Percentiles rank a stretch among this genome's conserved stretches.
Conservation (phyloP, 2,329 filamentous ascomycete genomes). For the Fusarium abutilonis region DNA sequence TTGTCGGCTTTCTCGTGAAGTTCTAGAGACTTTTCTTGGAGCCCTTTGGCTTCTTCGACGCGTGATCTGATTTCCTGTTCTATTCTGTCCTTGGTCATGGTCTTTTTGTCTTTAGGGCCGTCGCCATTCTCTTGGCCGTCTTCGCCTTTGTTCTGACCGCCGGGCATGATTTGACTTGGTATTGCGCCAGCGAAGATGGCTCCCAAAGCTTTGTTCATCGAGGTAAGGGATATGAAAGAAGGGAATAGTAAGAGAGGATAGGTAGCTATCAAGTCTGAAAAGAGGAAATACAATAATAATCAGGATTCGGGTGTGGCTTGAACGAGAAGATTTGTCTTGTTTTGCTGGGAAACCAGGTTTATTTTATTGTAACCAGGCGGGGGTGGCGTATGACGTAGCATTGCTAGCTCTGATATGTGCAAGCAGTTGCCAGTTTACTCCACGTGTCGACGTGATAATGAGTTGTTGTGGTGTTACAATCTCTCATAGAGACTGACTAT, state of each 20-base stretch:
- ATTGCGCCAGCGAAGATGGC: conserved; percentile 27
- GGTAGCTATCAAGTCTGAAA: background rate
- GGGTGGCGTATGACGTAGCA: conserved; percentile 32
- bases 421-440: too few species aligned
- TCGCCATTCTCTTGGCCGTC: conserved; percentile 8
- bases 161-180: conserved; percentile 26
- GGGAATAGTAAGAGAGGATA: background rate
- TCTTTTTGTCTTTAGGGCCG: conserved; percentile 4
- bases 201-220: conserved; percentile 24
- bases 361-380: conserved; percentile 22
- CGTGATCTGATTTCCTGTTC: conserved; percentile 27
- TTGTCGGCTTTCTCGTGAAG: conserved; percentile 35
- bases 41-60: conserved; percentile 29
- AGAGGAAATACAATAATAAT: background rate
- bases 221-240: background rate
- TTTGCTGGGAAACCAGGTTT: conserved; percentile 13
- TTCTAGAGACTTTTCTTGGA: conserved; percentile 29
- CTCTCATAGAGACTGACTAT: background rate
- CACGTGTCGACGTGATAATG: background rate
- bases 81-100: conserved; percentile 26
- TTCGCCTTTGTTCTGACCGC: conserved; percentile 6
- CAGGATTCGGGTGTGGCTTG: conserved; percentile 20
- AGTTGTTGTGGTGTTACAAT: conserved; percentile 20
- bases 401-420: too few species aligned
- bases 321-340: background rate